phyloP scores from a whole-genome alignment of 2,329 filamentous ascomycete species.

The Rutstroemia sp. region DNA sequence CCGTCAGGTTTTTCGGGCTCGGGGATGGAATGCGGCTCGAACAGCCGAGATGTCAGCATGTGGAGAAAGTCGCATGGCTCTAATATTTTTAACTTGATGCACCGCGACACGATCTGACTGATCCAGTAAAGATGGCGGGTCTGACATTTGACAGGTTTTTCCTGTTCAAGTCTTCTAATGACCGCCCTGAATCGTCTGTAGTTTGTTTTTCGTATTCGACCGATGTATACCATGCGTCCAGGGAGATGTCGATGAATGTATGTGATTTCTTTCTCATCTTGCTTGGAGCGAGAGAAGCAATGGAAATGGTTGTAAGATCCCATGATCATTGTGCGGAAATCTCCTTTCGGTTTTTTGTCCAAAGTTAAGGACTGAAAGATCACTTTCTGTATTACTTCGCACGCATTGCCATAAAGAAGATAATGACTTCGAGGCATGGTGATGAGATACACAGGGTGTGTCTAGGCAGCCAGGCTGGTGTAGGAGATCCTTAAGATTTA shows the following conservation, averaged over 20 bases:
- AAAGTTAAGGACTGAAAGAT: background rate
- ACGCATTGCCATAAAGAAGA: background rate
- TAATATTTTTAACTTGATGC: background rate
- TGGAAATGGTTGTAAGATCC: background rate
- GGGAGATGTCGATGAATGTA: background rate
- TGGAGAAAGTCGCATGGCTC: background rate
- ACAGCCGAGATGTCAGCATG: background rate
- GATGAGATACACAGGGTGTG: background rate
- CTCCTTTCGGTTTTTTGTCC: background rate
- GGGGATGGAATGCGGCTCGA: background rate
- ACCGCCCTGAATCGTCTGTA: background rate
- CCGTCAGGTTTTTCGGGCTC: background rate
- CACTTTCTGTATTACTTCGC: background rate
- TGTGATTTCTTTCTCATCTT: background rate
- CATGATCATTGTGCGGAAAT: background rate
- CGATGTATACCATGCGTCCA: background rate
- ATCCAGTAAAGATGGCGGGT: background rate
- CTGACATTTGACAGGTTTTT: background rate
- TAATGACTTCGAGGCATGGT: background rate
- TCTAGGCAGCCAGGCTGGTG: too few species aligned
- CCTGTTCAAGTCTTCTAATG: background rate
- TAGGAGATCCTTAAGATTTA: background rate
- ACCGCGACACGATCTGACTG: background rate
- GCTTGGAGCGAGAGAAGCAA: background rate
- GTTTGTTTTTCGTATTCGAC: background rate